Evolutionary conservation across 2,329 filamentous ascomycete genomes (phyloP).

Genomic region (Arthroderma uncinatum): DNA sequence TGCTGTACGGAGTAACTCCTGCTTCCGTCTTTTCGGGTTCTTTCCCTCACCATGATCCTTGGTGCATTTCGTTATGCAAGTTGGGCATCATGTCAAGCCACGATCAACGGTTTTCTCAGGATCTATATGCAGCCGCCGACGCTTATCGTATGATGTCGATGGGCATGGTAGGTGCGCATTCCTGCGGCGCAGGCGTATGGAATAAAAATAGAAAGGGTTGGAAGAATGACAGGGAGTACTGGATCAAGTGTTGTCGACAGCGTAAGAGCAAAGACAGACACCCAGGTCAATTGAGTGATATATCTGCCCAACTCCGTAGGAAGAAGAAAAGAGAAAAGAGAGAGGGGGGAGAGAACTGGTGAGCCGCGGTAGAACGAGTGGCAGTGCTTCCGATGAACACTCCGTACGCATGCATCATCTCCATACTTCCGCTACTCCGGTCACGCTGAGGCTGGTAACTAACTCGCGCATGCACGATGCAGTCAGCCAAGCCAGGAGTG

Average conservation of each 20-base stretch:
- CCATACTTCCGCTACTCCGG: neutral
- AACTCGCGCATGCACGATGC: neutral
- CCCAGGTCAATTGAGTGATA: neutral
- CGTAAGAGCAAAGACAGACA: neutral
- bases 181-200: neutral
- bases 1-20: neutral
- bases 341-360: neutral
- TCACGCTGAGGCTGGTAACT: neutral
- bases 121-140: neutral
- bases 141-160: neutral
- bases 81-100: conserved; percentile 1
- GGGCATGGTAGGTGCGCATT: neutral
- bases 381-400: neutral
- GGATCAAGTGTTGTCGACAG: no score
- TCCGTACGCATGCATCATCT: neutral
- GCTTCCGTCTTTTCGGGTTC: neutral
- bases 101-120: neutral
- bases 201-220: neutral
- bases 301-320: neutral
- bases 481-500: neutral
- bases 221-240: neutral
- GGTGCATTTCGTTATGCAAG: neutral
- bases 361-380: neutral
- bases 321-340: no score
- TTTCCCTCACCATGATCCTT: neutral